phyloP scores from a whole-genome alignment of 2,329 filamentous ascomycete species.

The Nannizzia gypsea region DNA sequence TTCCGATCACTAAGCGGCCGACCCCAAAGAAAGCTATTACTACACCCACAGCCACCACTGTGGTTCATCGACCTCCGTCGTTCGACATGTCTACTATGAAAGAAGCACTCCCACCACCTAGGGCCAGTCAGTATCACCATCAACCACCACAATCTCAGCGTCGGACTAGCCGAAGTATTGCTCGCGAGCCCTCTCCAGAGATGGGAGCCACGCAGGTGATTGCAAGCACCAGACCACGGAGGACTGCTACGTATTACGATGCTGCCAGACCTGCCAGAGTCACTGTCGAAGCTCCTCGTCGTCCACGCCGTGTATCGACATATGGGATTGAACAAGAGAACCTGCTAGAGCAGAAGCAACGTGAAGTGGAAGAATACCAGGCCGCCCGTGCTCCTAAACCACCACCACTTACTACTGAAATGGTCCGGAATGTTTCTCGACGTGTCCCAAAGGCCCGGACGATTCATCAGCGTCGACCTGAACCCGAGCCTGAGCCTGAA shows the following conservation, averaged over 20 bases:
- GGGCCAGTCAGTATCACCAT: not conserved
- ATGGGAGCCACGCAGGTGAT: slow-evolving; percentile 22
- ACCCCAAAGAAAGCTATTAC: slow-evolving; percentile 23
- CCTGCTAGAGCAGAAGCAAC: slow-evolving; percentile 28
- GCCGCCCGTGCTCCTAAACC: slow-evolving; percentile 18
- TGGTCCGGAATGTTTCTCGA: slow-evolving; percentile 9
- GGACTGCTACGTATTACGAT: slow-evolving; percentile 25
- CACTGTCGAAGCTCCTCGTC: slow-evolving; percentile 25
- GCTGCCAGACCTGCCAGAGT: slow-evolving; percentile 22
- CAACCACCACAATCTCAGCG: not conserved
- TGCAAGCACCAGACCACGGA: slow-evolving; percentile 16
- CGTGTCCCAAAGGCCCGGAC: not conserved
- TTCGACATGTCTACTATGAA: slow-evolving; percentile 28
- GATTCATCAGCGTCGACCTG: not conserved
- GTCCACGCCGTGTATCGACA: slow-evolving; percentile 23
- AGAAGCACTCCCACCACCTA: slow-evolving; percentile 20
- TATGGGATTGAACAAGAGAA: slow-evolving; percentile 19
- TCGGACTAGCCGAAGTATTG: slow-evolving; percentile 21
- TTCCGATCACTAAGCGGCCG: slow-evolving; percentile 20
- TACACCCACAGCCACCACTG: slow-evolving; percentile 20
- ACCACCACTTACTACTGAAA: slow-evolving; percentile 5
- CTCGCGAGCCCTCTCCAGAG: slow-evolving; percentile 21
- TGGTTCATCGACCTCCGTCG: slow-evolving; percentile 22
- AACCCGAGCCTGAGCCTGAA: not conserved
- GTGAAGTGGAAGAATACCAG: slow-evolving; percentile 31